These are phyloP conservation scores for Grammothele lineata DNA, from an alignment of 768 basidiomycete genomes.

Conservation along the genomic window DNA sequence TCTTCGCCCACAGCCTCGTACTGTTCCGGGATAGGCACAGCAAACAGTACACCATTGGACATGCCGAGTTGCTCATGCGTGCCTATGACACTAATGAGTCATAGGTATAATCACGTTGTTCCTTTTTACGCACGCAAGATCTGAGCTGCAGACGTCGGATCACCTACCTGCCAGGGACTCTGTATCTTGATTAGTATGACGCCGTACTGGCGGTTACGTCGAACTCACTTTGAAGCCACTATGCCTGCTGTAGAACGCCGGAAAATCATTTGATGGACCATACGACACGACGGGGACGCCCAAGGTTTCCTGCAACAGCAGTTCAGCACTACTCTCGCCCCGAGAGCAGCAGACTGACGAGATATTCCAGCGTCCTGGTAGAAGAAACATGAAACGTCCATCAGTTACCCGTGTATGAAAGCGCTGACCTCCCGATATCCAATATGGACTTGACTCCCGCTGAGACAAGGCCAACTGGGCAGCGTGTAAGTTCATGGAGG, in stretches of 20 bases:
- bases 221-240: constrained; percentile 70
- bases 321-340: background rate
- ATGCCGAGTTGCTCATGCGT: constrained; percentile 66
- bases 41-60: constrained; percentile 76
- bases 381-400: too few species aligned
- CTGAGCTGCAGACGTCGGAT: constrained; percentile 63
- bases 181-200: constrained; percentile 25
- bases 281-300: constrained; percentile 90
- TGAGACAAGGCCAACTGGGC: constrained; percentile 88
- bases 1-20: constrained; percentile 61
- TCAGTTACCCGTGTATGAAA: background rate
- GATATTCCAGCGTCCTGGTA: constrained; percentile 78
- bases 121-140: constrained; percentile 56
- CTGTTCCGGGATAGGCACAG: constrained; percentile 82
- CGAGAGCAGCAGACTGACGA: constrained; percentile 39
- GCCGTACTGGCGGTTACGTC: background rate
- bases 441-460: constrained; percentile 94
- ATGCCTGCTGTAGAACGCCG: constrained; percentile 85
- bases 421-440: constrained; percentile 73
- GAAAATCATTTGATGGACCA: constrained; percentile 74
- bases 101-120: background rate
- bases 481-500: constrained; percentile 81
- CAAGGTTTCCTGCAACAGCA: constrained; percentile 74
- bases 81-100: constrained; percentile 39
- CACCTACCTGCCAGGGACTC: constrained; percentile 75